Conservation (phyloP, 768 basidiomycete species). For the Tremella yokohamensis region DNA sequence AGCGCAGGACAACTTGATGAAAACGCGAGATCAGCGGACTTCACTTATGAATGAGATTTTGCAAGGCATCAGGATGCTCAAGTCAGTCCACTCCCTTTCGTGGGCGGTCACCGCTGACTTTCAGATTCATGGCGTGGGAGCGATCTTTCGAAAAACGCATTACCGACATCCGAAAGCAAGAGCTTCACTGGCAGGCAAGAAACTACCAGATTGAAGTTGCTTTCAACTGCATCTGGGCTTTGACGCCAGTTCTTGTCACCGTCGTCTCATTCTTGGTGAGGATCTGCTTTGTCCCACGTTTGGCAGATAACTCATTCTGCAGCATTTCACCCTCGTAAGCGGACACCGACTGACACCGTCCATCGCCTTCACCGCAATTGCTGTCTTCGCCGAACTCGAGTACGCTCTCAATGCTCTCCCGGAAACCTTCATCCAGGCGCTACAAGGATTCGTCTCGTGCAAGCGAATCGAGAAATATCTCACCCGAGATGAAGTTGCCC, state of each 20-base stretch:
- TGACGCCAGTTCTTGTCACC: constrained; percentile 58
- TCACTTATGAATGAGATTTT: constrained; percentile 87
- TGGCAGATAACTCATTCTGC: background rate
- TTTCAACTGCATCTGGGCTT: constrained; percentile 56
- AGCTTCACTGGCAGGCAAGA: constrained; percentile 75
- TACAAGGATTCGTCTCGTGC: constrained; percentile 80
- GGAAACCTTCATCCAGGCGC: constrained; percentile 82
- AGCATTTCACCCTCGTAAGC: constrained; percentile 68
- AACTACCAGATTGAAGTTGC: constrained; percentile 80
- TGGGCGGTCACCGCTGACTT: background rate
- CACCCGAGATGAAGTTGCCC: constrained; percentile 65
- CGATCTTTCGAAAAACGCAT: constrained; percentile 78
- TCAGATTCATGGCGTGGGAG: constrained; percentile 90
- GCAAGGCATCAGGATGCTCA: constrained; percentile 86
- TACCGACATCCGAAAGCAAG: constrained; percentile 68
- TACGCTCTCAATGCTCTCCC: constrained; percentile 80
- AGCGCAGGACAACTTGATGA: constrained; percentile 84
- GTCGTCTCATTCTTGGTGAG: constrained; percentile 56
- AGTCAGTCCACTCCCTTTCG: constrained; percentile 51
- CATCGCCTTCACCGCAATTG: constrained; percentile 67
- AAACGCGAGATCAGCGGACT: constrained; percentile 83
- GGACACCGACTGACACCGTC: constrained; percentile 71
- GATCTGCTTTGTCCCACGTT: background rate
- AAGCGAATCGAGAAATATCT: constrained; percentile 90
- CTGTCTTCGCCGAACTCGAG: constrained; percentile 82